phyloP scores from a whole-genome alignment of 805 yeast genomes.

The Hanseniaspora valbyensis region DNA sequence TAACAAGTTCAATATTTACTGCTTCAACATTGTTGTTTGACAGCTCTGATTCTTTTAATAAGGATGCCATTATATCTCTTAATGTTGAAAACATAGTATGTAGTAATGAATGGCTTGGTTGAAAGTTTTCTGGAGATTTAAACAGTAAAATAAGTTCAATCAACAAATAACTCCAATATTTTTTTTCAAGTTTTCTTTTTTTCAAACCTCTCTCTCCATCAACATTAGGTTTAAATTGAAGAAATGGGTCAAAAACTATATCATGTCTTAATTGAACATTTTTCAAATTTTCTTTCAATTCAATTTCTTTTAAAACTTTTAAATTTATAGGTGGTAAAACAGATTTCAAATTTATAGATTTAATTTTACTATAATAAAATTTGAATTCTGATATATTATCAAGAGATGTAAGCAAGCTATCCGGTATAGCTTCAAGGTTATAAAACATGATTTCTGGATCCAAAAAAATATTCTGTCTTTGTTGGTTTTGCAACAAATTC shows the following conservation, averaged over 20 bases:
- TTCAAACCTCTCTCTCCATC: slow-evolving; percentile 84
- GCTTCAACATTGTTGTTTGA: not conserved
- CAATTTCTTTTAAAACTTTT: slow-evolving; percentile 74
- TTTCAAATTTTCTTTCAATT: slow-evolving; percentile 73
- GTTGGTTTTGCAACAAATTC: no score
- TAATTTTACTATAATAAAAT: not conserved
- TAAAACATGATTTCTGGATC: slow-evolving; percentile 6
- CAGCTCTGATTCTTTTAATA: slow-evolving; percentile 11
- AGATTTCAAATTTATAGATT: not conserved
- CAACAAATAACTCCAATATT: slow-evolving; percentile 71
- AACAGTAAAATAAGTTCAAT: slow-evolving; percentile 45
- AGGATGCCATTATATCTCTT: slow-evolving; percentile 34
- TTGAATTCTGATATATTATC: not conserved
- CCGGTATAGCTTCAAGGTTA: slow-evolving; percentile 3
- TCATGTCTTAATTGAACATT: slow-evolving; percentile 92
- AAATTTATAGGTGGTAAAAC: slow-evolving; percentile 68
- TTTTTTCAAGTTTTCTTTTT: slow-evolving; percentile 63
- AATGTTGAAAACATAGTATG: slow-evolving; percentile 69
- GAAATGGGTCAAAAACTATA: slow-evolving; percentile 79
- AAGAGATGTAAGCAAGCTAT: not conserved
- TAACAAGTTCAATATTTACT: not conserved
- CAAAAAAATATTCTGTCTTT: no score
- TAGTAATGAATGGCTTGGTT: slow-evolving; percentile 33
- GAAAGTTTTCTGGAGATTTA: slow-evolving; percentile 17
- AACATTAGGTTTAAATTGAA: slow-evolving; percentile 81